Base-by-base conservation (phyloP, 768 basidiomycete genomes). In the Dendrothele bispora region DNA sequence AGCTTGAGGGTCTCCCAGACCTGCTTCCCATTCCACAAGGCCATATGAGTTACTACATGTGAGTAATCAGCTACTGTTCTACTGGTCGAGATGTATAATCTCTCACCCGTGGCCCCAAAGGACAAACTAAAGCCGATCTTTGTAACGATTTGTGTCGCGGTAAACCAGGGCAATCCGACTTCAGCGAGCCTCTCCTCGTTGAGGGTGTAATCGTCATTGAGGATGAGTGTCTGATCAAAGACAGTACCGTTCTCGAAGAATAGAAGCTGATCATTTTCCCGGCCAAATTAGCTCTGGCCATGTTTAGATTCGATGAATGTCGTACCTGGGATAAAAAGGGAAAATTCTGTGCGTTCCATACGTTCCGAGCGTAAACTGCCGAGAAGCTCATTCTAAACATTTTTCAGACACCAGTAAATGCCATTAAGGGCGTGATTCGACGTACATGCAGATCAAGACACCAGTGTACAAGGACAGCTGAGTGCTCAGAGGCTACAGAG, bases 11-110 rank as follows among this genome's bases (percentile, higher is more conserved):
- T 38, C 4, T 35, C 43, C 58, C 56, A 61, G n/a, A 61, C 51
- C 36, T 75, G 69, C n/a, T 58, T 58, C 64, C 69, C 70, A 53
- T 73, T 54, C 73, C 70, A 75, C 21, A 76, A 44, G 22, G 69
- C 39, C 7, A 76, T 64, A 47, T 74, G 73, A 17, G 67, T 67
- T 38, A 73, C 49, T 51, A 10, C n/a, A 5, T 26, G 12, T 5
- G 14, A 42, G 1, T 40, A 35, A 7, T 36, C 30, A 36, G 44
- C 28, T 17, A 26, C 18, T 56, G n/a, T 7, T 64, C 65, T 8
- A 32, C 7, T 3, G 28, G 11, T 21, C 11, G n/a, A 17, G 10
- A 17, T 24, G 18, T 22, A 27, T 12, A 26, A 25, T 12, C 12
- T 17, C n/a, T 18, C 7, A 51, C 49, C 29, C 11, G 45, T 51